Base-by-base conservation (phyloP, 2,329 filamentous ascomycete genomes). In the Scedosporium aurantiacum region DNA sequence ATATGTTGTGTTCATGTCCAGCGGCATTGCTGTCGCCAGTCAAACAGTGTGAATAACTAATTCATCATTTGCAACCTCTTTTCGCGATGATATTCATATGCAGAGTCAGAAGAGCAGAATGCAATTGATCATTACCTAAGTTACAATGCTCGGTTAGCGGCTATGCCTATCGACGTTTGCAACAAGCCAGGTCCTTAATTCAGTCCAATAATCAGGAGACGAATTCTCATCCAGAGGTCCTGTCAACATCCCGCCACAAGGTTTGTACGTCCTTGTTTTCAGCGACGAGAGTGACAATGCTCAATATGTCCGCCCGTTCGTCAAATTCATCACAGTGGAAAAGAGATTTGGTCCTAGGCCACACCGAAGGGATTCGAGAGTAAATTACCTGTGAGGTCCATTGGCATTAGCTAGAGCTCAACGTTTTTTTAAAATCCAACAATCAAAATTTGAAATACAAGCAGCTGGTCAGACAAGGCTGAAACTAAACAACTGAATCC, bases 221-320 rank as follows among this genome's bases (percentile, higher is more conserved):
- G 82, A 85, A 76, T 71, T 83, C 71, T 85, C 82, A 85, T 79
- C 82, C 82, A 83, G 79, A 84, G 81, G 72, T 73, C 79, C 75
- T 73, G 69, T 71, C 68, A 67, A 67, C 71, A 75, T 73, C 69
- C 74, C 74, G 78, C 78, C 81, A 79, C 81, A 79, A 78, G 79
- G 79, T 75, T 82, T 85, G 82, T 85, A 84, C 80, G 78, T 16
- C 73, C 81, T 79, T 75, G 81, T 73, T 81, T 79, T 80, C 73
- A 69, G 72, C 72, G 74, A 74, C 70, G 76, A 72, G 70, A 72
- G 75, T 68, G 72, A 71, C 74, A 69, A 70, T 78, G 77, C 80
- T 83, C 81, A 76, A 82, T 83, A 82, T 85, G 82, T 84, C 82
- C 82, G 82, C 82, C 82, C 82, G 82, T 85, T 85, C 82, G 82